These are phyloP conservation scores for Thelephora ganbajun DNA, from an alignment of 768 basidiomycete genomes.

Conservation along the genomic window DNA sequence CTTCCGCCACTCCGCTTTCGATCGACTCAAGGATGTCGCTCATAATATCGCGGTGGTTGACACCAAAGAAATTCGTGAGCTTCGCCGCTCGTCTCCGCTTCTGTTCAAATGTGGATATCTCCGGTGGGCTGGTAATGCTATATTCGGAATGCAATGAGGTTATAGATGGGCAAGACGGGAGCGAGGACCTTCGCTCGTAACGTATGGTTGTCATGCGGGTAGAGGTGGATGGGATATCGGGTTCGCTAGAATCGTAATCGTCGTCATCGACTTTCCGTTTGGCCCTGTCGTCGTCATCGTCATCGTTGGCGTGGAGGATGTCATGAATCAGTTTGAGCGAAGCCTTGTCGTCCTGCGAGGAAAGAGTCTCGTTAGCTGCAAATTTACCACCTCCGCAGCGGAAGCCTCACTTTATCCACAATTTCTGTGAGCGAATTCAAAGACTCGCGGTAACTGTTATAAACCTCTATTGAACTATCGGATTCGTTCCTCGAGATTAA, in stretches of 20 bases:
- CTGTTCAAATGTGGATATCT: constrained; percentile 47
- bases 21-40: constrained; percentile 70
- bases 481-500: constrained; percentile 22
- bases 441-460: constrained; percentile 69
- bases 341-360: constrained; percentile 52
- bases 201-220: constrained; percentile 1
- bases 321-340: constrained; percentile 66
- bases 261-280: constrained; percentile 11
- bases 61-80: constrained; percentile 78
- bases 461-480: constrained; percentile 30
- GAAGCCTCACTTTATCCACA: constrained; percentile 50
- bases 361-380: neutral
- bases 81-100: constrained; percentile 70
- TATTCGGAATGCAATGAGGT: constrained; percentile 43
- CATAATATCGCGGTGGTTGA: constrained; percentile 68
- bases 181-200: constrained; percentile 45
- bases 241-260: constrained; percentile 3
- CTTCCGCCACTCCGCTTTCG: constrained; percentile 61
- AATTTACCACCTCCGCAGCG: constrained; percentile 4
- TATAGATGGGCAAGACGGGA: constrained; percentile 51
- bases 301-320: constrained; percentile 32
- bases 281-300: constrained; percentile 7
- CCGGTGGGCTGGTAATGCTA: constrained; percentile 22
- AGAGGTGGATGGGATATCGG: neutral
- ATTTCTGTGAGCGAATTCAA: constrained; percentile 72